Evolutionary conservation across 768 basidiomycete species (phyloP).

Genomic region (Royoungia palumana): DNA sequence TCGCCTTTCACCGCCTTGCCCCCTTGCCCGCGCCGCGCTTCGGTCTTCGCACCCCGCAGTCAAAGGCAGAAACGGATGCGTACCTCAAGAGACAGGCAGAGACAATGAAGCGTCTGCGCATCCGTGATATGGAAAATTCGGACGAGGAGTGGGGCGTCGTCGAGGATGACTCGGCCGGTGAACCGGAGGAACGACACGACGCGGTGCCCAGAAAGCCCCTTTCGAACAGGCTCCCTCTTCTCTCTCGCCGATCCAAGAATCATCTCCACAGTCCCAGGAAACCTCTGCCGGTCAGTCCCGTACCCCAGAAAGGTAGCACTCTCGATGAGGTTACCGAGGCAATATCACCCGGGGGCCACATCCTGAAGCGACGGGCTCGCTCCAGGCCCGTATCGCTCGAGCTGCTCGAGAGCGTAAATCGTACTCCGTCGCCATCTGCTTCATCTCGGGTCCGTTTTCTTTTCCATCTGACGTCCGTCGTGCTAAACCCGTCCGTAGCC

Average conservation of each 20-base stretch:
- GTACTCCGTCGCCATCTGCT: conserved; percentile 41
- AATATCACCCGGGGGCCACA: conserved; percentile 73
- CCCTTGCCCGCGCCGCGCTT: conserved; percentile 34
- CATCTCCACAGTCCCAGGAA: conserved; percentile 31
- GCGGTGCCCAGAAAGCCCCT: conserved; percentile 34
- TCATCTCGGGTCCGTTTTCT: conserved; percentile 23
- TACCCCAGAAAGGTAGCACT: conserved; percentile 40
- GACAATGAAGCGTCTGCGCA: conserved; percentile 57
- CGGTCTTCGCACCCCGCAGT: conserved; percentile 29
- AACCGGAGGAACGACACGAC: conserved; percentile 42
- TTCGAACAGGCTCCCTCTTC: conserved; percentile 18
- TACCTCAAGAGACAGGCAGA: conserved; percentile 54
- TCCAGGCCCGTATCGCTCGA: conserved; percentile 70
- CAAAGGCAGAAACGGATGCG: conserved; percentile 36
- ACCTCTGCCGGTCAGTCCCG: conserved; percentile 14
- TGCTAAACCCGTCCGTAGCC: conserved; percentile 11
- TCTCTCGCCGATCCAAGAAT: conserved; percentile 29
- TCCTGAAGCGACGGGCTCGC: conserved; percentile 71
- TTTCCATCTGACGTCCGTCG: neutral
- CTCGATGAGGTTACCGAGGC: conserved; percentile 63
- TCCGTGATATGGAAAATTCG: conserved; percentile 52
- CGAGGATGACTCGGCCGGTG: conserved; percentile 48
- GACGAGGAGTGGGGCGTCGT: conserved; percentile 43
- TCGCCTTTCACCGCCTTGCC: conserved; percentile 34
- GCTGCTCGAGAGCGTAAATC: conserved; percentile 49